These are phyloP conservation scores for Posidonia australis DNA, from an alignment of 106 monocot species.

Conservation along the genomic window DNA sequence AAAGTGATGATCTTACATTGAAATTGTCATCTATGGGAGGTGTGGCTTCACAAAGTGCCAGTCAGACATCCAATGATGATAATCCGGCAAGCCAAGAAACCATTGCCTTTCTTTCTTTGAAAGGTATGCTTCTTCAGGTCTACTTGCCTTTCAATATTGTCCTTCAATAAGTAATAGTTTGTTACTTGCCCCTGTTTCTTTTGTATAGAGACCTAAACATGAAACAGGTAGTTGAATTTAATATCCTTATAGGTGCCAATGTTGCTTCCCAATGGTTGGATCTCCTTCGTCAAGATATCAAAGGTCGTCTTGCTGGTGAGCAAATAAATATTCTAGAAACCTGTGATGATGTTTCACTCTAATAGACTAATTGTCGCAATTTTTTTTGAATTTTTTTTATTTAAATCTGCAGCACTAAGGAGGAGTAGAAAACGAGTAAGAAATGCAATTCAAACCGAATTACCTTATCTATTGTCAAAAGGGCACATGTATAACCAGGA, in stretches of 20 bases:
- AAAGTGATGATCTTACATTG: conserved; percentile 27
- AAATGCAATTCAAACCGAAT: conserved; percentile 56
- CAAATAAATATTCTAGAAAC: neutral
- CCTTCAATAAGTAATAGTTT: neutral
- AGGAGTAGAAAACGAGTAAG: conserved; percentile 78
- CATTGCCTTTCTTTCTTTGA: conserved; percentile 45
- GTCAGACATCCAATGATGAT: conserved; percentile 26
- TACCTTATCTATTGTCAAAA: conserved; percentile 55
- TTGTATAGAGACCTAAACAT: neutral
- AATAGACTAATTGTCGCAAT: conserved; percentile 25
- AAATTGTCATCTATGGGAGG: conserved; percentile 36
- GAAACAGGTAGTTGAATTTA: neutral
- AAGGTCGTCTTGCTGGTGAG: conserved; percentile 65
- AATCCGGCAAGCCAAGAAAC: conserved; percentile 24
- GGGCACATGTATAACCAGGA: conserved; percentile 29
- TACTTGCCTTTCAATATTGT: neutral
- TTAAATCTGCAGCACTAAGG: conserved; percentile 38
- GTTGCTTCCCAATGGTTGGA: conserved; percentile 87
- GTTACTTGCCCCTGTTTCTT: neutral
- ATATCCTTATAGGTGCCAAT: conserved; percentile 44
- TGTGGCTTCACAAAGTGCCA: conserved; percentile 20
- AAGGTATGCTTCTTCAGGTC: conserved; percentile 39
- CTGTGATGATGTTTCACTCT: neutral
- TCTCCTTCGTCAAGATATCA: conserved; percentile 70
- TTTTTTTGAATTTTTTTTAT: conserved; percentile 1